A percentile compares a stretch with the other conserved stretches of the same genome.
Conservation (phyloP, 2,329 filamentous ascomycete species). For the Albophoma yamanashiensis region DNA sequence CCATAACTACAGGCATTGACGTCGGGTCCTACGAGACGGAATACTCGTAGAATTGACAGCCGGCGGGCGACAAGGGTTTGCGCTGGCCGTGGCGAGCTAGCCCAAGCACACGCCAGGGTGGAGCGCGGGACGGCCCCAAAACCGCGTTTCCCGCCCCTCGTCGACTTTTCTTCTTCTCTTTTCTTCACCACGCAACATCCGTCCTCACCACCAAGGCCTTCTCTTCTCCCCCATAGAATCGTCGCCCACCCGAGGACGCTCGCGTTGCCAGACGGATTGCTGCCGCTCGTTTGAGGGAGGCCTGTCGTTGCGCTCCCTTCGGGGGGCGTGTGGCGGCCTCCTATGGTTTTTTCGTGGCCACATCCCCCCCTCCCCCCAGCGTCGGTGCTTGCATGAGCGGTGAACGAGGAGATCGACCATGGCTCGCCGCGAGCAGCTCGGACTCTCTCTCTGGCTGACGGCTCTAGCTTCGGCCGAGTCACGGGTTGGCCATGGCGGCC, state of each 20-base stretch:
- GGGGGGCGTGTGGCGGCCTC: slow-evolving; percentile 26
- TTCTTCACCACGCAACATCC: slow-evolving; percentile 20
- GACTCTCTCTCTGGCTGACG: not conserved
- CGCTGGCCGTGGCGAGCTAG: too few relatives aligned
- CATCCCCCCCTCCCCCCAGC: slow-evolving; percentile 18
- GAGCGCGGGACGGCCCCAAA: not conserved
- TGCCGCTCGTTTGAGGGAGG: slow-evolving; percentile 34
- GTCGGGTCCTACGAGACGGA: too few relatives aligned
- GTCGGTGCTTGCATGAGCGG: not conserved
- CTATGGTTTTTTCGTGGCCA: slow-evolving; percentile 32
- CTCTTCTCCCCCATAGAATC: slow-evolving; percentile 11
- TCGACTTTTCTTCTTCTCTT: slow-evolving; percentile 7
- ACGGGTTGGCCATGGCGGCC: not conserved
- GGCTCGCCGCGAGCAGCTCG: too few relatives aligned
- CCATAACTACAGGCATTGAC: too few relatives aligned
- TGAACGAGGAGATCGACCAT: too few relatives aligned
- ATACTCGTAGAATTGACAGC: too few relatives aligned
- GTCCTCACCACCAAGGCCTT: slow-evolving; percentile 13
- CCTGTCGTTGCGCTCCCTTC: slow-evolving; percentile 17
- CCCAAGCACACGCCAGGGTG: not conserved
- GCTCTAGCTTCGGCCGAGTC: not conserved
- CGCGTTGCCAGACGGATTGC: slow-evolving; percentile 23
- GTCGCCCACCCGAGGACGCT: slow-evolving; percentile 6
- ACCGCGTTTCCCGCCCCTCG: not conserved
- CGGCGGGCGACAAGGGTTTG: too few relatives aligned